Evolutionary conservation across 352 stramenopile genomes (phyloP), one percentile per base, ranked within the genome.

Genomic region (Halophytophthora polymorphica): DNA sequence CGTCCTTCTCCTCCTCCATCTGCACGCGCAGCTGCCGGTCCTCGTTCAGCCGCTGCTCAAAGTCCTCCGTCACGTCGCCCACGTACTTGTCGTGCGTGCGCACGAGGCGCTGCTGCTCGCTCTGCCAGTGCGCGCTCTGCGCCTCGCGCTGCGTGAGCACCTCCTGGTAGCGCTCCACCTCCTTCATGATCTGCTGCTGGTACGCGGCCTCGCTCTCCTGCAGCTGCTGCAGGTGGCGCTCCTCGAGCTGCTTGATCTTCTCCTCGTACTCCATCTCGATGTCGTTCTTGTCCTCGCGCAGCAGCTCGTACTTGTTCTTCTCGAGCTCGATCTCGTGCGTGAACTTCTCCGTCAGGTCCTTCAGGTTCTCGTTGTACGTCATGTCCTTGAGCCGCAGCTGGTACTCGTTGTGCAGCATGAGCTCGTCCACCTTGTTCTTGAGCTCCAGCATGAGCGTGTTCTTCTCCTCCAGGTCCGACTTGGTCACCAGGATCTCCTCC

Each of bases 331-430:
- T 86, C 67, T 98, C 88, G 56, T 96, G 88, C 2, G 83, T 94
- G 58, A 96, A 98, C 58, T 96, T 93, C 45, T 97, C 88, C 3
- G 80, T 96, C 33, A 96, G 59, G 52, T 98, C 93, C 59, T 98
- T 97, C 23, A 98, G 74, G 46, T 97, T 95, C 53, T 98, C 93
- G 44, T 85, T 88, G 70, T 97, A 97, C 49, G 92, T 96, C 90
- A 98, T 97, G 56, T 98, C 91, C 51, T 97, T 97, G 14, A 98
- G 70, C 11, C 93, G 79, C 19, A 98, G 61, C 50, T 98, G 89
- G 62, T 98, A 98, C 47, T 98, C 93, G 58, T 98, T 98, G 56
- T 98, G 86, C 14, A 96, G 73, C 62, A 86, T 93, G 11, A 98
- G 73, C 51, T 98, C 90, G 50, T 98, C 93, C 13, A 98, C 88